Conservation (phyloP, 305 asterid species). For the Solanum chacoense region DNA sequence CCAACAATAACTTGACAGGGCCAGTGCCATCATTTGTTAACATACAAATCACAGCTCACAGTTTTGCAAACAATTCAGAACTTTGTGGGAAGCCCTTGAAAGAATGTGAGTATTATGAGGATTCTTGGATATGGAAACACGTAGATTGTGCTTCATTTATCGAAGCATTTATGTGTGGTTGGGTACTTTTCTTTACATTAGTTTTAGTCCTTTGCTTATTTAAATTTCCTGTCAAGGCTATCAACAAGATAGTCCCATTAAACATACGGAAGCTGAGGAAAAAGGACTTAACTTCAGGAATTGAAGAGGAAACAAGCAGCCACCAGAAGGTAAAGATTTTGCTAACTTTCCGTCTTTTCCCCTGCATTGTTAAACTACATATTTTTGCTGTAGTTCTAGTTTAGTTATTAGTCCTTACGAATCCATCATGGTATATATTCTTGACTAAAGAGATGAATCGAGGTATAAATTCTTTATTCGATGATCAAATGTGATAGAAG, state of each 20-base stretch:
- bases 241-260: neutral
- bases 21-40: neutral
- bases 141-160: neutral
- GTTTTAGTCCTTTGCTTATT: neutral
- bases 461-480: too few relatives aligned
- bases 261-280: neutral
- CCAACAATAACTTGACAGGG: neutral
- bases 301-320: neutral
- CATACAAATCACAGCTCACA: fast-evolving
- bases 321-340: neutral
- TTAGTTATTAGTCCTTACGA: too few relatives aligned
- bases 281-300: too few relatives aligned
- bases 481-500: too few relatives aligned
- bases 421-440: too few relatives aligned
- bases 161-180: neutral
- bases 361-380: neutral
- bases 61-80: neutral
- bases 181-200: neutral
- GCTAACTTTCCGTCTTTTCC: neutral
- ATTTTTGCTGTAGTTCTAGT: too few relatives aligned
- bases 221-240: neutral
- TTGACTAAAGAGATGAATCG: too few relatives aligned
- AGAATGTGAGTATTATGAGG: neutral
- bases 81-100: constrained; percentile 3
- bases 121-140: neutral